Percentiles rank a stretch among this genome's conserved stretches.
These are phyloP conservation scores for Trichoderma atrobrunneum DNA, from an alignment of 2,329 filamentous ascomycete species.

Conservation along the genomic window DNA sequence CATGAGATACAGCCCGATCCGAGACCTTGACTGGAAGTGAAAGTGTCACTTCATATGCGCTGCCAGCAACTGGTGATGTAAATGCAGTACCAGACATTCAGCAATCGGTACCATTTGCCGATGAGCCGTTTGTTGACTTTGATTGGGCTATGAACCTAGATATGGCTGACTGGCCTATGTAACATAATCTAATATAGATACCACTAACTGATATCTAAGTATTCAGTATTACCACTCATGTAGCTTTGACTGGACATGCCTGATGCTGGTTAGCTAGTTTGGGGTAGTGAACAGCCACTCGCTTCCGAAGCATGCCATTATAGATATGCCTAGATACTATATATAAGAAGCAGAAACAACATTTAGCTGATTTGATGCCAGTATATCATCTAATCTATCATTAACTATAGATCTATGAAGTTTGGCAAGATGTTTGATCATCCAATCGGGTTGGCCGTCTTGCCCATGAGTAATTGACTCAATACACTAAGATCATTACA, in stretches of 20 bases:
- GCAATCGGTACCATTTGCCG: not conserved
- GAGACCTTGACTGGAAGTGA: not conserved
- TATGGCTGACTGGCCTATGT: slow-evolving; percentile 2
- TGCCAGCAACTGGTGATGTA: not conserved
- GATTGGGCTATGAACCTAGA: slow-evolving; percentile 6
- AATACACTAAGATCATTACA: slow-evolving; percentile 5
- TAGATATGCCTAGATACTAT: too few relatives aligned
- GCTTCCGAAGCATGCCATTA: too few relatives aligned
- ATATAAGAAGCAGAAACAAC: not conserved
- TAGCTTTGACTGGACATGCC: not conserved
- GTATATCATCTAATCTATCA: not conserved
- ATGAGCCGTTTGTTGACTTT: slow-evolving; percentile 13
- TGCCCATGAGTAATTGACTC: not conserved
- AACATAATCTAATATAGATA: not conserved
- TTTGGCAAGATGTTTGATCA: not conserved
- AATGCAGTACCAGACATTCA: not conserved
- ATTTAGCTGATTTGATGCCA: not conserved
- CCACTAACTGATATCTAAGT: not conserved
- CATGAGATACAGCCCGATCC: not conserved
- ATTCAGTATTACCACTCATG: not conserved
- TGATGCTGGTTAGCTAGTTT: not conserved
- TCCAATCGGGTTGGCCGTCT: not conserved
- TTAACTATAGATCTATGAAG: not conserved
- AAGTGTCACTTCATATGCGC: not conserved
- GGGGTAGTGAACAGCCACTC: not conserved